phyloP scores from a whole-genome alignment of 2,329 filamentous ascomycete species.

The Epicoccum sorghinum region DNA sequence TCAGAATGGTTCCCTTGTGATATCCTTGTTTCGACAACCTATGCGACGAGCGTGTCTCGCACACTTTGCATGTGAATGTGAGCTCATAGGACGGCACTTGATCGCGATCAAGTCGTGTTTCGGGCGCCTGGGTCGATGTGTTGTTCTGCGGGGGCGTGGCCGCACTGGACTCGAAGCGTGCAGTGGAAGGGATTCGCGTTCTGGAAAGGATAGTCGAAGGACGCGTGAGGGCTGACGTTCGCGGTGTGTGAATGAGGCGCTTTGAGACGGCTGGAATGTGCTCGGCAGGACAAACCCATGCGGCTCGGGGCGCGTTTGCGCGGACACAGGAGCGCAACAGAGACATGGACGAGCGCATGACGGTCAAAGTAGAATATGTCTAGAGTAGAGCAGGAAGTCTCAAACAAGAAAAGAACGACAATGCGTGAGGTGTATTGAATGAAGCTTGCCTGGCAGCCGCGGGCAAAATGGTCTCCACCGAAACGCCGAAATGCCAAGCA shows the following conservation, averaged over 20 bases:
- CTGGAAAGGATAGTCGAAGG: slow-evolving; percentile 22
- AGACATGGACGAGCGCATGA: slow-evolving; percentile 35
- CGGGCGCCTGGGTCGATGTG: slow-evolving; percentile 37
- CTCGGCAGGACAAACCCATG: slow-evolving; percentile 20
- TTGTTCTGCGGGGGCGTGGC: slow-evolving; percentile 27
- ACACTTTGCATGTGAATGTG: slow-evolving; percentile 91
- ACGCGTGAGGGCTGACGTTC: slow-evolving; percentile 30
- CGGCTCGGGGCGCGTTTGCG: slow-evolving; percentile 21
- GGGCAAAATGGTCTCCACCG: slow-evolving; percentile 17
- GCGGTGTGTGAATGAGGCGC: slow-evolving; percentile 37
- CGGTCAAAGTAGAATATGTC: background rate
- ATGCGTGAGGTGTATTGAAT: background rate
- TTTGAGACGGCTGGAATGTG: slow-evolving; percentile 34
- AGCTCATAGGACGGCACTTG: slow-evolving; percentile 77
- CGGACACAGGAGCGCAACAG: slow-evolving; percentile 33
- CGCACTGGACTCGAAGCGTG: slow-evolving; percentile 36
- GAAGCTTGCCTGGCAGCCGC: slow-evolving; percentile 6
- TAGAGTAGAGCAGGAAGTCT: background rate
- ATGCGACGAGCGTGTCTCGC: slow-evolving; percentile 79
- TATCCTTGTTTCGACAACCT: slow-evolving; percentile 93
- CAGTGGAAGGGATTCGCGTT: slow-evolving; percentile 14
- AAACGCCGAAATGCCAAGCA: slow-evolving; percentile 12
- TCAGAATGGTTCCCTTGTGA: slow-evolving; percentile 85
- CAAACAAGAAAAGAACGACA: background rate
- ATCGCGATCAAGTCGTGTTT: slow-evolving; percentile 45